Conservation (phyloP, 768 basidiomycete genomes). For the Pholiota molesta region DNA sequence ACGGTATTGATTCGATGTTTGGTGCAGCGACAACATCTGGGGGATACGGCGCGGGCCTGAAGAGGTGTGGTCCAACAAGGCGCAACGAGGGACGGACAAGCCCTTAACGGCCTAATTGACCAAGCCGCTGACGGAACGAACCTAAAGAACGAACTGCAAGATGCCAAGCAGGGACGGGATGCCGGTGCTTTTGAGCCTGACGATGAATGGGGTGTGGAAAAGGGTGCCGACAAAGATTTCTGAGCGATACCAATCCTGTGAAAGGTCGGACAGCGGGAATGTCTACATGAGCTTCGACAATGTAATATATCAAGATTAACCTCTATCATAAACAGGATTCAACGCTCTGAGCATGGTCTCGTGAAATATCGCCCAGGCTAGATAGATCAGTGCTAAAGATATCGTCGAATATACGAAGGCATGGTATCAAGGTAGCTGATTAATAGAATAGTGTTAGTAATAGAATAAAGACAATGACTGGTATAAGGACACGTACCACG, state of each 20-base stretch:
- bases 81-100: slow-evolving; percentile 15
- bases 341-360: too few species aligned
- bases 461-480: too few species aligned
- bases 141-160: slow-evolving; percentile 15
- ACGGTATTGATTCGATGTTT: background rate
- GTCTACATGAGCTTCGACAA: too few species aligned
- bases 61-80: slow-evolving; percentile 14
- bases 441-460: too few species aligned
- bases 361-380: too few species aligned
- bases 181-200: background rate
- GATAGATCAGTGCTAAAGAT: too few species aligned
- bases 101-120: slow-evolving; percentile 20
- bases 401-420: too few species aligned
- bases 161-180: slow-evolving; percentile 21
- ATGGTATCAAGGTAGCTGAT: too few species aligned
- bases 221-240: slow-evolving; percentile 24
- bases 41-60: slow-evolving; percentile 18
- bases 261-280: too few species aligned
- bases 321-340: too few species aligned
- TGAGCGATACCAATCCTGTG: background rate
- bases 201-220: slow-evolving; percentile 21
- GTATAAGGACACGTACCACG: too few species aligned
- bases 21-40: slow-evolving; percentile 19
- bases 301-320: too few species aligned
- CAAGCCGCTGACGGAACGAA: slow-evolving; percentile 17